Percentiles rank a stretch among this genome's conserved stretches.
These are phyloP conservation scores for Avena sativa DNA, from an alignment of 176 grass and related monocot genomes.

Conservation along the genomic window DNA sequence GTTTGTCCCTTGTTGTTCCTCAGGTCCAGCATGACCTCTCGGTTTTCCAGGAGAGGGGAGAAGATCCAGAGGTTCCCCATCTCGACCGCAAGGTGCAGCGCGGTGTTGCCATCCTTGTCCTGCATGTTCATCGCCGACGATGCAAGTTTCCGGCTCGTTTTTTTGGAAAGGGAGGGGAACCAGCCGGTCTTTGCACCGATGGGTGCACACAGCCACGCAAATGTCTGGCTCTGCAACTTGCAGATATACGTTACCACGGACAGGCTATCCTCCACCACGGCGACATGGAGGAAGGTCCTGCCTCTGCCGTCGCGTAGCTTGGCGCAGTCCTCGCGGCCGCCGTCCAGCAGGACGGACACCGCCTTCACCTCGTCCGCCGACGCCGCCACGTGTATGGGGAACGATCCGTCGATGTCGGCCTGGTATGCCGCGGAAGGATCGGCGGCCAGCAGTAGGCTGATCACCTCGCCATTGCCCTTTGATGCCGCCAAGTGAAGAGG, in stretches of 20 bases:
- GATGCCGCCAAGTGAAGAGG: slow-evolving; percentile 44
- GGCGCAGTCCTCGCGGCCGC: background rate
- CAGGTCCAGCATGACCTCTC: background rate
- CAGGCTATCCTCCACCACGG: background rate
- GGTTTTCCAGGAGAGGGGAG: background rate
- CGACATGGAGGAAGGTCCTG: slow-evolving; percentile 58
- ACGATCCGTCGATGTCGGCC: background rate
- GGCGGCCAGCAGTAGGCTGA: background rate
- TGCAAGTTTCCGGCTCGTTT: background rate
- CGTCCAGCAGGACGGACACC: background rate
- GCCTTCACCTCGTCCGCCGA: background rate
- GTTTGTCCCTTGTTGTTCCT: slow-evolving; percentile 16
- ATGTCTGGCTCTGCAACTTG: too few relatives aligned
- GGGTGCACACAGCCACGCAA: too few relatives aligned
- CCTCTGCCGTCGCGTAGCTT: slow-evolving; percentile 34
- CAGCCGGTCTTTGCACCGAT: too few relatives aligned
- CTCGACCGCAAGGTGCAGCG: slow-evolving; percentile 31
- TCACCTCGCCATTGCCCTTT: slow-evolving; percentile 5
- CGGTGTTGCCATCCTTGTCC: slow-evolving; percentile 51
- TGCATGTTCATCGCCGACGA: slow-evolving; percentile 28
- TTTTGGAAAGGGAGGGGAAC: too few relatives aligned
- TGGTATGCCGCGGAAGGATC: slow-evolving; percentile 16
- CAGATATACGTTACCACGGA: background rate
- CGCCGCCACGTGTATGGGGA: slow-evolving; percentile 48
- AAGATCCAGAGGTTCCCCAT: slow-evolving; percentile 9